A percentile compares a stretch with the other conserved stretches of the same genome.
phyloP scores from a whole-genome alignment of 331 rosid genomes.

The Cydonia oblonga region DNA sequence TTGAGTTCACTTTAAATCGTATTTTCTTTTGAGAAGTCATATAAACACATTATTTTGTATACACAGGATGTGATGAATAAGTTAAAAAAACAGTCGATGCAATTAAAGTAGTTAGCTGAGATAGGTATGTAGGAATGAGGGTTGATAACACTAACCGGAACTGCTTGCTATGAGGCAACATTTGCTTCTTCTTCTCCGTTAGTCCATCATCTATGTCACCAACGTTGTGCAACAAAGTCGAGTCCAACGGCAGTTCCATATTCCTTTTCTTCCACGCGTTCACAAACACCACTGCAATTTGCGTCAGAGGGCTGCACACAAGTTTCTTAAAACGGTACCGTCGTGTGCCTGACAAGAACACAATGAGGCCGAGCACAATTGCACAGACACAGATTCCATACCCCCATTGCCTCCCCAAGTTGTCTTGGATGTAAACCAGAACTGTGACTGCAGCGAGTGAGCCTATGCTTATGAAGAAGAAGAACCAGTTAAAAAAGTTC shows the following conservation, averaged over 20 bases:
- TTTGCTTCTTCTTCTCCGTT: conserved; percentile 56
- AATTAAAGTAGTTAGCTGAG: not conserved
- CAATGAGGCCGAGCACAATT: conserved; percentile 38
- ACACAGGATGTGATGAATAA: too few species aligned
- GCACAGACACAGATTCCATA: conserved; percentile 68
- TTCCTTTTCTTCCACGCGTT: conserved; percentile 60
- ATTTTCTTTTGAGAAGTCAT: not conserved
- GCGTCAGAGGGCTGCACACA: conserved; percentile 79
- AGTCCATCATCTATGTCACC: conserved; percentile 26
- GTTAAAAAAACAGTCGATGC: not conserved
- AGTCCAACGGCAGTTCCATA: conserved; percentile 38
- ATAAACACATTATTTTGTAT: too few species aligned
- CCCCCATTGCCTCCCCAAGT: conserved; percentile 70
- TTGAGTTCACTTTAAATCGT: not conserved
- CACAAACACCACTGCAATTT: conserved; percentile 55
- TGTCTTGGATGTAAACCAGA: conserved; percentile 72
- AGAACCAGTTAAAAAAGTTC: conserved; percentile 79
- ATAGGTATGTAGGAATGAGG: not conserved
- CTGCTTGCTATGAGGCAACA: conserved; percentile 53
- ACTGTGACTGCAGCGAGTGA: conserved; percentile 59
- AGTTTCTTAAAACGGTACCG: conserved; percentile 65
- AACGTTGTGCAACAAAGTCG: conserved; percentile 29
- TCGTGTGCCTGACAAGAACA: conserved; percentile 60
- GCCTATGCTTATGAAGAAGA: conserved; percentile 75
- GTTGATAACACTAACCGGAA: conserved; percentile 39